Percentiles rank a stretch among this genome's conserved stretches.
Evolutionary conservation across 768 basidiomycete genomes (phyloP).

Genomic region (Hirschioporus abietinus): DNA sequence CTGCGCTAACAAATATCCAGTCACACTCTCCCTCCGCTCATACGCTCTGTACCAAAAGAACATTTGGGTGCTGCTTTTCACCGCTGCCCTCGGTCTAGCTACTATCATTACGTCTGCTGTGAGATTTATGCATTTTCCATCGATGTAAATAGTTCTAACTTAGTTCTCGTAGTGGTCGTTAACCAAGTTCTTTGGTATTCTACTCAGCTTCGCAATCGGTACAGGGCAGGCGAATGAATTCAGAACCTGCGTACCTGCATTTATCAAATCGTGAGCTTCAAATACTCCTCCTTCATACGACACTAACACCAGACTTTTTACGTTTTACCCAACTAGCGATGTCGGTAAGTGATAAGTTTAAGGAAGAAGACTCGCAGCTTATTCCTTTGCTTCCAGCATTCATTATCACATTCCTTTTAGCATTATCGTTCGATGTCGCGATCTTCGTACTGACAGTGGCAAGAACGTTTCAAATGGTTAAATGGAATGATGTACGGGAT

Average conservation of each 20-base stretch:
- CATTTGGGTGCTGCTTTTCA: neutral
- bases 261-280: neutral
- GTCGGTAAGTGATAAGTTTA: neutral
- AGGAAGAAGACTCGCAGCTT: neutral
- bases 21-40: neutral
- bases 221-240: neutral
- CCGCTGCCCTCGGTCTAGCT: neutral
- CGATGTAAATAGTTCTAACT: too few species aligned
- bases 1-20: neutral
- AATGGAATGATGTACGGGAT: neutral
- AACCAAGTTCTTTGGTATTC: neutral
- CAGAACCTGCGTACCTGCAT: neutral
- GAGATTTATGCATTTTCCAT: neutral
- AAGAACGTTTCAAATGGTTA: neutral
- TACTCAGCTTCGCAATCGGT: neutral
- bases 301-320: too few species aligned
- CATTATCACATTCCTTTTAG: neutral
- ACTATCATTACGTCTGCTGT: neutral
- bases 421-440: neutral
- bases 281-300: neutral
- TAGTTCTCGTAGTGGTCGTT: neutral
- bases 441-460: neutral
- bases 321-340: neutral
- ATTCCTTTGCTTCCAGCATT: neutral
- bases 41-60: neutral